Percentiles rank a stretch among this genome's conserved stretches.
These are phyloP conservation scores for Emergomyces orientalis DNA, from an alignment of 2,329 filamentous ascomycete species.

Conservation along the genomic window DNA sequence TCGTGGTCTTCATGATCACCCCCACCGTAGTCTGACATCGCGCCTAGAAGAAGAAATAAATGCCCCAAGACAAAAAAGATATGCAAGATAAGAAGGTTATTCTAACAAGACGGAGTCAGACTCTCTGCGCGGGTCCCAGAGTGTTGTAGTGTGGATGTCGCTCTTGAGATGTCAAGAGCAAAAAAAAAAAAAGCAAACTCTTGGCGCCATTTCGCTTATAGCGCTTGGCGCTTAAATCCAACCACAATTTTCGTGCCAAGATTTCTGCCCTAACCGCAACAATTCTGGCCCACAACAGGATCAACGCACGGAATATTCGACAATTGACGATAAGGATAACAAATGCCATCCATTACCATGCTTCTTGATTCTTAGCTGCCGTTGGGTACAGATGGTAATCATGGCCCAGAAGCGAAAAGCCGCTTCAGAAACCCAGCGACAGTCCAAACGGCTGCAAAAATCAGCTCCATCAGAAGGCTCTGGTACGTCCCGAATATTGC, in stretches of 20 bases:
- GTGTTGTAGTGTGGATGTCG: neutral
- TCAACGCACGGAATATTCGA: no score
- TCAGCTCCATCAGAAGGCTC: conserved; percentile 21
- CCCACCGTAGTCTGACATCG: conserved; percentile 67
- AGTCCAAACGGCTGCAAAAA: conserved; percentile 27
- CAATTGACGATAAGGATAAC: neutral
- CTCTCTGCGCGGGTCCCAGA: neutral
- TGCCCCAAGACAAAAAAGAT: conserved; percentile 13
- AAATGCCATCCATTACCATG: neutral
- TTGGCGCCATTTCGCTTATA: neutral
- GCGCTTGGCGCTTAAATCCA: conserved; percentile 1
- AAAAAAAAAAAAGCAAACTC: neutral
- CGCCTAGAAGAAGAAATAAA: conserved; percentile 14
- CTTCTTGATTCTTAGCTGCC: neutral
- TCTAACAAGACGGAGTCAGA: neutral
- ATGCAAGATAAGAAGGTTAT: neutral
- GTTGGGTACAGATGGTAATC: conserved; percentile 6
- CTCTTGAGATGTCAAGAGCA: neutral
- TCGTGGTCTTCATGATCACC: conserved; percentile 54
- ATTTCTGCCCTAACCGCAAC: conserved; percentile 3
- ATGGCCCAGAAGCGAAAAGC: conserved; percentile 33
- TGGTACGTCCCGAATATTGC: conserved; percentile 18
- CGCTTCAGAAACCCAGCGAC: conserved; percentile 19
- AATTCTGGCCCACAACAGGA: neutral
- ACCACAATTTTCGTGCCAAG: conserved; percentile 7